Evolutionary conservation across 495 filamentous ascomycete species (phyloP).

Genomic region (Daldinia decipiens): DNA sequence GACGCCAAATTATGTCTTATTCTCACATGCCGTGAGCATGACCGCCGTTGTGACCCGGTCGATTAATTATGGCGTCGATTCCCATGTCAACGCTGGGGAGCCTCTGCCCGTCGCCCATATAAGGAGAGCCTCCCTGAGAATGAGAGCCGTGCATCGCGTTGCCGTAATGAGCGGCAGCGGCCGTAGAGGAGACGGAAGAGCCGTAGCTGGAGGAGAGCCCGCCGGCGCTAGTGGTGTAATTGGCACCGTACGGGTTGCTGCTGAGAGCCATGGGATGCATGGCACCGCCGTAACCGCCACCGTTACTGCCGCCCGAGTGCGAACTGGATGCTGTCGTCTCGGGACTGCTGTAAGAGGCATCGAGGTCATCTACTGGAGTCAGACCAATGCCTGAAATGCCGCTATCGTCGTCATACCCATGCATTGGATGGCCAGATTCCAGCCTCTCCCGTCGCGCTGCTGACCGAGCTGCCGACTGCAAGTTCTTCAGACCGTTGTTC

Average conservation of each 20-base stretch:
- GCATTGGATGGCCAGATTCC: conserved; percentile 53
- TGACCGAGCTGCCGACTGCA: conserved; percentile 63
- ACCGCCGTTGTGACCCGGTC: conserved; percentile 48
- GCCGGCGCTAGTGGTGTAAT: conserved; percentile 43
- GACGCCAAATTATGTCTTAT: neutral
- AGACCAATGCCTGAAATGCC: conserved; percentile 60
- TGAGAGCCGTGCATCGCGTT: conserved; percentile 56
- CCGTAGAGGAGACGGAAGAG: conserved; percentile 46
- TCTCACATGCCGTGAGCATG: conserved; percentile 35
- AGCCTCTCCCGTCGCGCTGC: conserved; percentile 63
- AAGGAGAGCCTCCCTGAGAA: conserved; percentile 58
- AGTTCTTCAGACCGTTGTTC: conserved; percentile 68
- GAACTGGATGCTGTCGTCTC: conserved; percentile 54
- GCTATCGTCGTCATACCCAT: conserved; percentile 62
- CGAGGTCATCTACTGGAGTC: conserved; percentile 62
- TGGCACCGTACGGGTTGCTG: conserved; percentile 41
- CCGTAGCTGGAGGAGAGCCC: conserved; percentile 49
- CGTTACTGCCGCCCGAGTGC: conserved; percentile 49
- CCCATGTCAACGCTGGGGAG: conserved; percentile 67
- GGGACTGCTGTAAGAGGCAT: conserved; percentile 60
- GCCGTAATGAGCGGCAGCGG: conserved; percentile 49
- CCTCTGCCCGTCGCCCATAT: conserved; percentile 57
- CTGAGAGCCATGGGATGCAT: conserved; percentile 47
- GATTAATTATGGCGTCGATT: conserved; percentile 65
- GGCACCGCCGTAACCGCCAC: conserved; percentile 38